phyloP scores from a whole-genome alignment of 2,329 filamentous ascomycete genomes.

The Thielaviopsis punctulata region DNA sequence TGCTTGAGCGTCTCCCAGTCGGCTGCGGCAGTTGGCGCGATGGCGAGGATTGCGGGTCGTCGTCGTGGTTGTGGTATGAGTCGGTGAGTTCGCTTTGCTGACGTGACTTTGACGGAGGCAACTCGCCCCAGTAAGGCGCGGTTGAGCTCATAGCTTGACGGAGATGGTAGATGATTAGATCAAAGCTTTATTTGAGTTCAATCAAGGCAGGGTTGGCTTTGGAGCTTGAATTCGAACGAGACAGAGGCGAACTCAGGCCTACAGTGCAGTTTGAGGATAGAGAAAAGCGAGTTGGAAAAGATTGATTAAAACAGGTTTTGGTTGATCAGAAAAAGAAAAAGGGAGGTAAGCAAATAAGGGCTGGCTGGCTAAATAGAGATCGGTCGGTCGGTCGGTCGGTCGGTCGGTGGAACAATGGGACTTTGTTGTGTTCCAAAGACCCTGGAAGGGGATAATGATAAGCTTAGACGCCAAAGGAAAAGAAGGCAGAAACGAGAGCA shows the following conservation, averaged over 20 bases:
- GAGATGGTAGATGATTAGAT: background rate
- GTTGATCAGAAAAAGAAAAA: background rate
- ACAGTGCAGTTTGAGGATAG: background rate
- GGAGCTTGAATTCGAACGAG: background rate
- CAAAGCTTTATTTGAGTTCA: background rate
- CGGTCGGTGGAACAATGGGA: background rate
- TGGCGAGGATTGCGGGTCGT: background rate
- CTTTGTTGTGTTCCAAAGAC: background rate
- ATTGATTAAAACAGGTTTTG: background rate
- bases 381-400: too few species aligned
- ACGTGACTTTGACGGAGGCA: conserved; percentile 3
- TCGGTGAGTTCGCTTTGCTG: conserved; percentile 11
- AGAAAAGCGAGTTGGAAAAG: background rate
- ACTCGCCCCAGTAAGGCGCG: conserved; percentile 7
- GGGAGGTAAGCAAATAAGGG: background rate
- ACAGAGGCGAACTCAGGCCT: background rate
- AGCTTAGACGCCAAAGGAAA: background rate
- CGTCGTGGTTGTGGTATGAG: conserved; percentile 4
- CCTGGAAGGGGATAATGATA: background rate
- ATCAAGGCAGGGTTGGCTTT: background rate
- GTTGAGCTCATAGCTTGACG: conserved; percentile 6
- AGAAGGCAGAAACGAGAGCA: background rate
- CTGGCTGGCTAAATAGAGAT: too few species aligned
- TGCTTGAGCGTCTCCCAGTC: background rate
- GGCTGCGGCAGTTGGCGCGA: background rate